Percentiles rank a stretch among this genome's conserved stretches.
Evolutionary conservation across 108 stramenopile species (phyloP).

Genomic region (Cyclotella atomus): DNA sequence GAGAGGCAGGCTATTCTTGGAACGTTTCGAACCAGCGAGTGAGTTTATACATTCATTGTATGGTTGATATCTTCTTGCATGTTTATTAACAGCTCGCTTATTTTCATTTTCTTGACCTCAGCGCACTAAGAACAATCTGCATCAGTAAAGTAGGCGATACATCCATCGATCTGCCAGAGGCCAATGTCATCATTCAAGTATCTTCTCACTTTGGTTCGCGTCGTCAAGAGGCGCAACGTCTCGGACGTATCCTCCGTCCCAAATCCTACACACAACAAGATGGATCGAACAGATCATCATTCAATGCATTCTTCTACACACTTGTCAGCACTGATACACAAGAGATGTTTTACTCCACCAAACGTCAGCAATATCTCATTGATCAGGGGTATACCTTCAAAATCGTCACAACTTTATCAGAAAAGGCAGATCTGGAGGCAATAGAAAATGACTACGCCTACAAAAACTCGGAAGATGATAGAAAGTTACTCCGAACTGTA

Average conservation of each 20-base stretch:
- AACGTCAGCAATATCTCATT: slow-evolving; percentile 98
- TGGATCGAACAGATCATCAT: slow-evolving; percentile 89
- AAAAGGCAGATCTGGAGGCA: slow-evolving; percentile 76
- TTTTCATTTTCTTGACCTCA: neutral
- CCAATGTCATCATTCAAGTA: slow-evolving; percentile 99
- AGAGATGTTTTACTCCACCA: slow-evolving; percentile 98
- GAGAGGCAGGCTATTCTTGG: slow-evolving; percentile 94
- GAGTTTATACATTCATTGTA: too few relatives aligned
- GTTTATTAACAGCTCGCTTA: neutral
- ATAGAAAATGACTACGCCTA: slow-evolving; percentile 68
- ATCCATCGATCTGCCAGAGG: slow-evolving; percentile 98
- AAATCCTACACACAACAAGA: slow-evolving; percentile 90
- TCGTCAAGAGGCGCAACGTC: slow-evolving; percentile 98
- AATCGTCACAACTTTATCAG: slow-evolving; percentile 91
- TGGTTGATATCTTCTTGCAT: neutral
- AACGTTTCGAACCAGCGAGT: slow-evolving; percentile 85
- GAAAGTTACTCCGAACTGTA: slow-evolving; percentile 69
- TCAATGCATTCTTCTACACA: slow-evolving; percentile 99
- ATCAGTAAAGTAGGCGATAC: slow-evolving; percentile 98
- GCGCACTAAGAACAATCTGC: slow-evolving; percentile 91
- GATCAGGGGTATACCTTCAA: slow-evolving; percentile 99
- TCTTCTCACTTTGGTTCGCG: slow-evolving; percentile 98
- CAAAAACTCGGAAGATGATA: slow-evolving; percentile 79
- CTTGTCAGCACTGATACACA: slow-evolving; percentile 97
- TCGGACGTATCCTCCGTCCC: slow-evolving; percentile 97